Conservation (phyloP, 208 protist genomes). For the Trypanosoma rangeli region DNA sequence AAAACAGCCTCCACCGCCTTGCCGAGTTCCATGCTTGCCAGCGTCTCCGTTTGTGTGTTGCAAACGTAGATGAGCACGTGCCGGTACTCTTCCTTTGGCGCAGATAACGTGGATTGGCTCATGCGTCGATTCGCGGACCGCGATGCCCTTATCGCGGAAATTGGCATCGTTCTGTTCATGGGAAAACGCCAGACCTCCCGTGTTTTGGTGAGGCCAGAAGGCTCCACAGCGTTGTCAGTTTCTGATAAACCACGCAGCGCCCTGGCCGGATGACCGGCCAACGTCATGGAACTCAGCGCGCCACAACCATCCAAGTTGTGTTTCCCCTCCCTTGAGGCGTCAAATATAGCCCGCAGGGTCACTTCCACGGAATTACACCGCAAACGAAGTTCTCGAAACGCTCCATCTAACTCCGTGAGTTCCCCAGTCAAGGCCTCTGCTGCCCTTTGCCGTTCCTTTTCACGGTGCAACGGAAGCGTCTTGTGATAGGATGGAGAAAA, state of each 20-base stretch:
- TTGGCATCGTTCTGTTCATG: not conserved
- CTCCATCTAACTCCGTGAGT: slow-evolving; percentile 27
- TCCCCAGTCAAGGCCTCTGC: slow-evolving; percentile 34
- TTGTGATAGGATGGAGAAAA: slow-evolving; percentile 86
- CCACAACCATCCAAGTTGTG: not conserved
- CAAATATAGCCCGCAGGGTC: not conserved
- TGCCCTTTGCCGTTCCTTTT: slow-evolving; percentile 51
- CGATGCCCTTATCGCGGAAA: slow-evolving; percentile 1
- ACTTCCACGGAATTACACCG: slow-evolving; percentile 5
- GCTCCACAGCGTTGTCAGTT: not conserved
- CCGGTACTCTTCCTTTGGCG: not conserved
- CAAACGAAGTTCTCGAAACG: slow-evolving; percentile 1
- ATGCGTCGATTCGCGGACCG: slow-evolving; percentile 6
- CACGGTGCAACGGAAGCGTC: slow-evolving; percentile 42
- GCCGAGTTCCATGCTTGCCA: slow-evolving; percentile 5
- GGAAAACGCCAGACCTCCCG: not conserved
- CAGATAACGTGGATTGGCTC: not conserved
- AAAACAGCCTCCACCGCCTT: slow-evolving; percentile 21
- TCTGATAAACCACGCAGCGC: not conserved
- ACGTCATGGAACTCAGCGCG: not conserved
- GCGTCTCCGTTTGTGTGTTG: not conserved
- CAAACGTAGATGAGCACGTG: slow-evolving; percentile 24
- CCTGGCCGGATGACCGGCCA: not conserved
- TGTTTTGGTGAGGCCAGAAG: not conserved
- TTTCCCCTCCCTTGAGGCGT: not conserved